Evolutionary conservation across 2,329 filamentous ascomycete species (phyloP).

Genomic region (Pseudofabraea citricarpa): DNA sequence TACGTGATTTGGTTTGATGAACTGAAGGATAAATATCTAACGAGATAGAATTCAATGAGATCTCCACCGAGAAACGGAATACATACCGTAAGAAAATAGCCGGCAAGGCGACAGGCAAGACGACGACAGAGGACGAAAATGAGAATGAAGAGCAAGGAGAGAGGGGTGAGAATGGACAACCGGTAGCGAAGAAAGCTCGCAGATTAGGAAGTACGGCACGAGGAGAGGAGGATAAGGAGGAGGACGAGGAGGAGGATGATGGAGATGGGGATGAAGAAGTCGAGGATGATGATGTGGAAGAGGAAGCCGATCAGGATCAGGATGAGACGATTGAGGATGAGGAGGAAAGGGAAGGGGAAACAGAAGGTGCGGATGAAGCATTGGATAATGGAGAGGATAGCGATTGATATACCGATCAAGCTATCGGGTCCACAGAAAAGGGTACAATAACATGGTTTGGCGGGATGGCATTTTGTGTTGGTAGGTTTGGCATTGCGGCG

Average conservation of each 20-base stretch:
- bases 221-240: constrained; percentile 34
- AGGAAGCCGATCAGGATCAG: constrained; percentile 30
- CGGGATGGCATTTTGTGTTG: too few relatives aligned
- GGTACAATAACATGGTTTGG: too few relatives aligned
- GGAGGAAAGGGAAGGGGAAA: constrained; percentile 37
- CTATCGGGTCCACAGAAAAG: too few relatives aligned
- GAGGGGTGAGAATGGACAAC: constrained; percentile 18
- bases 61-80: constrained; percentile 70
- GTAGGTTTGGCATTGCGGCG: too few relatives aligned
- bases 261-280: constrained; percentile 46
- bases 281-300: constrained; percentile 31
- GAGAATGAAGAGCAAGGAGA: constrained; percentile 14
- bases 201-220: constrained; percentile 43
- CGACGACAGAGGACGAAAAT: constrained; percentile 13
- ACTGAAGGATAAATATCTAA: background rate
- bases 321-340: constrained; percentile 57
- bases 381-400: background rate
- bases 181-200: constrained; percentile 30
- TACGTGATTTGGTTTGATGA: constrained; percentile 36
- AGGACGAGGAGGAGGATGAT: constrained; percentile 32
- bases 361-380: background rate
- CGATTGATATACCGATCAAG: background rate
- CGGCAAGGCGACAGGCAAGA: constrained; percentile 41
- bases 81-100: constrained; percentile 67
- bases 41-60: constrained; percentile 58